phyloP scores from a whole-genome alignment of 495 filamentous ascomycete species.

The Podospora appendiculata region DNA sequence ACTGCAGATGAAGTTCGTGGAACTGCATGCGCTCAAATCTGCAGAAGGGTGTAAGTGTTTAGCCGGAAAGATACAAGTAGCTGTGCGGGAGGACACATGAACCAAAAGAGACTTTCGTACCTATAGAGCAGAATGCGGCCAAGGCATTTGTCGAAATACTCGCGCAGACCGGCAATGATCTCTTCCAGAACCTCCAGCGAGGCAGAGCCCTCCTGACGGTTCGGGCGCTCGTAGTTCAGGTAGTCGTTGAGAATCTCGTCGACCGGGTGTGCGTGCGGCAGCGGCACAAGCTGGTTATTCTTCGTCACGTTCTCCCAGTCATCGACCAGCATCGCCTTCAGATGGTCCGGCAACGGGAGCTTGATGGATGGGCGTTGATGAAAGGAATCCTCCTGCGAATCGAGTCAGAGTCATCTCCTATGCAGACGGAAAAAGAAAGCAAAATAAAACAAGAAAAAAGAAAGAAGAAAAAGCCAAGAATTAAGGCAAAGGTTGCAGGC shows the following conservation, averaged over 20 bases:
- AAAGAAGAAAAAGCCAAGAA: background rate
- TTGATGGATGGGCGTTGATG: constrained; percentile 71
- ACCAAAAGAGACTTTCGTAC: constrained; percentile 18
- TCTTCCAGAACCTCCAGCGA: constrained; percentile 83
- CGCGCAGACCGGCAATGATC: constrained; percentile 69
- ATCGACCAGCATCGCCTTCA: constrained; percentile 88
- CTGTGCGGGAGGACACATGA: background rate
- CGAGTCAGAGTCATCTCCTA: constrained; percentile 13
- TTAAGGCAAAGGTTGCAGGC: background rate
- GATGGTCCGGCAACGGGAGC: constrained; percentile 70
- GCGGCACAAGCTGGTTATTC: constrained; percentile 73
- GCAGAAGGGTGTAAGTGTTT: background rate
- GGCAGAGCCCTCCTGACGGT: constrained; percentile 55
- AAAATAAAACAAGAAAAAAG: background rate
- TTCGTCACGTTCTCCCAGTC: constrained; percentile 99
- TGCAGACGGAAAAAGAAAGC: background rate
- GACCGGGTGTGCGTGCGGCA: constrained; percentile 71
- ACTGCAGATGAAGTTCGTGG: constrained; percentile 57
- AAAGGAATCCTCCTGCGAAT: constrained; percentile 73
- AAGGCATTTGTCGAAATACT: constrained; percentile 85
- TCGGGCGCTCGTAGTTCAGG: constrained; percentile 56
- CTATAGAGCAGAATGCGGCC: constrained; percentile 85
- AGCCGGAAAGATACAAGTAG: background rate
- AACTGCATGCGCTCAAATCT: constrained; percentile 85
- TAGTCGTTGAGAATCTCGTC: constrained; percentile 75